Evolutionary conservation across 768 basidiomycete genomes (phyloP).

Genomic region (Boletus rex-veris): DNA sequence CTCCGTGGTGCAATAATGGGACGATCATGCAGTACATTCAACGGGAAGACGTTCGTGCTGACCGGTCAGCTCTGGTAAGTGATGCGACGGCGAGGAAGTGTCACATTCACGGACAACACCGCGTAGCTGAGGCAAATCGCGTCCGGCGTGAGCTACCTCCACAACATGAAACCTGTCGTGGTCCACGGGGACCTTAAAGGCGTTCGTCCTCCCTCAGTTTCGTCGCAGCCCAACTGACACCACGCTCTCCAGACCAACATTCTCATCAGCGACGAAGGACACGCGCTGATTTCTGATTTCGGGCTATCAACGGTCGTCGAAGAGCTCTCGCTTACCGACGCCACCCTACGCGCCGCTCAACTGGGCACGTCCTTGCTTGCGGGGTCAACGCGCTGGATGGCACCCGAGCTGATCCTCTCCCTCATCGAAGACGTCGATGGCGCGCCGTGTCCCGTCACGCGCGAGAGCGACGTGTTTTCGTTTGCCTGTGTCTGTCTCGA

Average conservation of each 20-base stretch:
- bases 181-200: constrained; percentile 64
- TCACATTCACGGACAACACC: not conserved
- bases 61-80: constrained; percentile 49
- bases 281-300: constrained; percentile 58
- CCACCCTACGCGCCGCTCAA: constrained; percentile 20
- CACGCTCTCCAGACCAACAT: constrained; percentile 46
- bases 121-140: constrained; percentile 51
- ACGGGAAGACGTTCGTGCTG: constrained; percentile 35
- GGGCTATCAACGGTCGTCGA: constrained; percentile 57
- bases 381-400: constrained; percentile 40
- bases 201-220: constrained; percentile 33
- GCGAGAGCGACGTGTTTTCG: constrained; percentile 56
- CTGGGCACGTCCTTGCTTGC: constrained; percentile 31
- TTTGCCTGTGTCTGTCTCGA: constrained; percentile 60
- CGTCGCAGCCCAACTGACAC: not conserved
- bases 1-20: constrained; percentile 61
- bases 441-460: constrained; percentile 42
- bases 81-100: not conserved
- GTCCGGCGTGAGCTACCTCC: constrained; percentile 55
- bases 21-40: constrained; percentile 50
- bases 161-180: constrained; percentile 50
- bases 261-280: constrained; percentile 49
- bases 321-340: constrained; percentile 40
- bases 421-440: constrained; percentile 45
- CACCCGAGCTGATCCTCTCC: constrained; percentile 52